A percentile compares a stretch with the other conserved stretches of the same genome.
phyloP scores from a whole-genome alignment of 1,284 basidiomycete genomes.

The Moesziomyces antarcticus region DNA sequence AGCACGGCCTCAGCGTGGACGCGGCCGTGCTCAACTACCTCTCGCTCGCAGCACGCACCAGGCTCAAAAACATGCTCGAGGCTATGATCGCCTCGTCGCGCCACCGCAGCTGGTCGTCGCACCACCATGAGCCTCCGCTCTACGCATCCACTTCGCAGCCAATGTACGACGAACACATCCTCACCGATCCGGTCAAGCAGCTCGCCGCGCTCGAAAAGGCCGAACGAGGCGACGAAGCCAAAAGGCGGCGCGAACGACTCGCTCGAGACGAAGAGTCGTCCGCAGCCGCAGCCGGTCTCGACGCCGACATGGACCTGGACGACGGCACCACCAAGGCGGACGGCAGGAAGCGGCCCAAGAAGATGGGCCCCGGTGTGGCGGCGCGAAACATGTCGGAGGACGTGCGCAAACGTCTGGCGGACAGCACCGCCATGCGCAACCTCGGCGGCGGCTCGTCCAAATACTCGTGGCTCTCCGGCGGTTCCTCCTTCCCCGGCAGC shows the following conservation, averaged over 20 bases:
- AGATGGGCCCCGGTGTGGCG: constrained; percentile 50
- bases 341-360: constrained; percentile 50
- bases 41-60: constrained; percentile 58
- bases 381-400: constrained; percentile 65
- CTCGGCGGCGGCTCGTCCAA: constrained; percentile 55
- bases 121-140: constrained; percentile 58
- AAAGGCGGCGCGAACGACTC: constrained; percentile 52
- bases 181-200: constrained; percentile 59
- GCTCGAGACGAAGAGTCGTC: constrained; percentile 60
- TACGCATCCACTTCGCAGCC: constrained; percentile 33
- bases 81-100: constrained; percentile 62
- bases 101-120: constrained; percentile 63
- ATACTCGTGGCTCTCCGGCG: constrained; percentile 55
- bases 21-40: constrained; percentile 64
- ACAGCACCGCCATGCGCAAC: constrained; percentile 66
- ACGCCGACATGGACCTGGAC: constrained; percentile 35
- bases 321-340: constrained; percentile 35
- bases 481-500: constrained; percentile 20
- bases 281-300: constrained; percentile 29
- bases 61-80: constrained; percentile 64
- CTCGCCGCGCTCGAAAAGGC: constrained; percentile 64
- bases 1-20: constrained; percentile 62
- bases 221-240: constrained; percentile 61
- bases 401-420: constrained; percentile 61
- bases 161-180: constrained; percentile 61